Evolutionary conservation across 805 yeast genomes (phyloP), one percentile per base, ranked within the genome.

Genomic region (Metschnikowia gelsemii): DNA sequence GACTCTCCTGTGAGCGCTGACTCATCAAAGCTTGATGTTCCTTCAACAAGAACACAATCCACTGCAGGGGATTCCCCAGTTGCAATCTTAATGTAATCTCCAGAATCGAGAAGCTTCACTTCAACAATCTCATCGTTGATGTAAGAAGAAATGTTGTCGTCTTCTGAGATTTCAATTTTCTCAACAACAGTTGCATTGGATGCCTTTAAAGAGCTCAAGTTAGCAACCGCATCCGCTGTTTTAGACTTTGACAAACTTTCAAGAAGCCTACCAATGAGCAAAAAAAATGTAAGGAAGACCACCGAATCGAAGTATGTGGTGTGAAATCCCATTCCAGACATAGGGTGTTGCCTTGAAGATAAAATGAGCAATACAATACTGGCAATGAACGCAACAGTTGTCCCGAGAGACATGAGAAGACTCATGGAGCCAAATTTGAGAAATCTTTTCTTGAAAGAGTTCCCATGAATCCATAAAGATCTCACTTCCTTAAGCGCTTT

Each of bases 261-360:
- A 35, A 85, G 66, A 21, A 82, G 64, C 32, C 87, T 72, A 1
- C 95, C 95, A 44, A 83, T 78, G 35, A 85, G 66, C 42, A 85
- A 62, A 60, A 85, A 85, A 54, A 85, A 78, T 0, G 89, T 76
- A 49, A 85, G 66, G 55, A 85, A 85, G 3, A 85, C 87, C 21
- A 84, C 91, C 4, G 90, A 80, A 55, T 85, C 95, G 56, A 85
- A 85, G 53, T 82, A 85, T 0, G 86, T 80, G 3, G 87, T 81
- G 12, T 78, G 71, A 44, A 72, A 71, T 1, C 78, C 83, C 55
- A 49, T 52, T n/a, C 49, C 35, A 3, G 32, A 13, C 31, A 2
- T 56, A 42, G 21, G 42, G 3, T 47, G 32, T 32, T 51, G 62
- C 21, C 56, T 40, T 0, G 81, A 75, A 28, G 76, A 73, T 25